phyloP scores from a whole-genome alignment of 2,329 filamentous ascomycete genomes.

The Biscogniauxia mediterranea region DNA sequence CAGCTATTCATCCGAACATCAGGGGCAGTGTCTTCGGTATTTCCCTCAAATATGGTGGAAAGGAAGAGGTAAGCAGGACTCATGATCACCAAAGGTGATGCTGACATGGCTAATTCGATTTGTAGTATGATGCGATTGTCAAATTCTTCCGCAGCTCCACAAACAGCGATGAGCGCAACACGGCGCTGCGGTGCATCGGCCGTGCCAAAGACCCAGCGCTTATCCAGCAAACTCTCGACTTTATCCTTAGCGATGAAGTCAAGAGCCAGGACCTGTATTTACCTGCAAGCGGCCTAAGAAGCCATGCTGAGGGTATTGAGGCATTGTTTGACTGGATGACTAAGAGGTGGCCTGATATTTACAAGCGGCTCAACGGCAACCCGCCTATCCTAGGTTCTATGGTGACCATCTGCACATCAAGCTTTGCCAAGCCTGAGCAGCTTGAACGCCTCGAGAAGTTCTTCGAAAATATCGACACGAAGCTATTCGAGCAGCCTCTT shows the following conservation, averaged over 20 bases:
- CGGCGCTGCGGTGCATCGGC: slow-evolving; percentile 79
- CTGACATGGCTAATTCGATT: slow-evolving; percentile 14
- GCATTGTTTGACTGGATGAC: slow-evolving; percentile 82
- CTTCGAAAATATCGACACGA: slow-evolving; percentile 79
- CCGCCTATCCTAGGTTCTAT: slow-evolving; percentile 83
- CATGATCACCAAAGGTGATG: background rate
- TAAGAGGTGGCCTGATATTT: slow-evolving; percentile 82
- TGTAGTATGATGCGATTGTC: slow-evolving; percentile 71
- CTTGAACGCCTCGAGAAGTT: slow-evolving; percentile 74
- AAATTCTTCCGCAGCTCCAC: slow-evolving; percentile 72
- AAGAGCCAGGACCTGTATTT: slow-evolving; percentile 95
- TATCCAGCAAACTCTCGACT: slow-evolving; percentile 74
- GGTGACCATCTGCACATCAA: slow-evolving; percentile 76
- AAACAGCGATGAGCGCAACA: slow-evolving; percentile 87
- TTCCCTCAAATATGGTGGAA: slow-evolving; percentile 77
- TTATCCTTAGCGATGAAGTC: slow-evolving; percentile 76
- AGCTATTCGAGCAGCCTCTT: slow-evolving; percentile 79
- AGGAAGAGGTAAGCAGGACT: slow-evolving; percentile 63
- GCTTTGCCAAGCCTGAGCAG: slow-evolving; percentile 77
- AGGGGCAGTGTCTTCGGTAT: slow-evolving; percentile 84
- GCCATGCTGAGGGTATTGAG: slow-evolving; percentile 73
- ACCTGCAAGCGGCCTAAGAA: slow-evolving; percentile 75
- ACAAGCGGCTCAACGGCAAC: slow-evolving; percentile 79
- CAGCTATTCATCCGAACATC: slow-evolving; percentile 88
- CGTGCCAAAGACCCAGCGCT: slow-evolving; percentile 74